Conservation (phyloP, 139 green algal species). For the Coelastrella sp. region DNA sequence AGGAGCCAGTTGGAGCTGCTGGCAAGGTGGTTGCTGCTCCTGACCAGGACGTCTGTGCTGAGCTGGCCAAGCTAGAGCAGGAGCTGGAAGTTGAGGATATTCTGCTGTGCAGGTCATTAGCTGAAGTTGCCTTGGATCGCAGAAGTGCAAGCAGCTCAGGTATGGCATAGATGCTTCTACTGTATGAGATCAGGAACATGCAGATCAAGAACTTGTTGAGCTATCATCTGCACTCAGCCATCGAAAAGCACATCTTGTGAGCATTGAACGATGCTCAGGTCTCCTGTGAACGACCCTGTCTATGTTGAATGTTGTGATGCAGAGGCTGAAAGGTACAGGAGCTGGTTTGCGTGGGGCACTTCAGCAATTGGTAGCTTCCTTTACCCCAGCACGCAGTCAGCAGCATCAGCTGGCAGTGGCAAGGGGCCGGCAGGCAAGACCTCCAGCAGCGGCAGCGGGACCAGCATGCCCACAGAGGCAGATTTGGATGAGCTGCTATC, state of each 20-base stretch:
- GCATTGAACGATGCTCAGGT: no score
- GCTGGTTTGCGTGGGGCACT: conserved; percentile 65
- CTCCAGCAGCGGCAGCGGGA: background rate
- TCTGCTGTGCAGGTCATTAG: conserved; percentile 59
- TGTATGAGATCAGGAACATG: no score
- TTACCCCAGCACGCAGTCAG: background rate
- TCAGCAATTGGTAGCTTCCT: conserved; percentile 56
- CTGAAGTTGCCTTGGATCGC: conserved; percentile 55
- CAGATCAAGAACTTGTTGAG: no score
- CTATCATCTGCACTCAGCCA: no score
- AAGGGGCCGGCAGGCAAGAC: background rate
- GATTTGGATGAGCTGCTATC: conserved; percentile 32
- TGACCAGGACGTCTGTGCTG: background rate
- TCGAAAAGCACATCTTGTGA: no score
- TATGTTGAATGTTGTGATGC: background rate
- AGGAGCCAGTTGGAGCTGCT: no score
- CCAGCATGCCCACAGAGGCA: conserved; percentile 42
- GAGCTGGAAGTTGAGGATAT: conserved; percentile 59
- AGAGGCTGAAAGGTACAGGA: conserved; percentile 42
- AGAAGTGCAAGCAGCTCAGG: conserved; percentile 9
- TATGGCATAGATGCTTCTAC: no score
- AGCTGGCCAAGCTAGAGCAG: conserved; percentile 58
- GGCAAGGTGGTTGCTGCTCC: background rate
- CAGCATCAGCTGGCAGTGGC: conserved; percentile 13
- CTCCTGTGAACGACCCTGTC: no score